phyloP scores from a whole-genome alignment of 2,329 filamentous ascomycete genomes.

The Hypoxylon sp. region DNA sequence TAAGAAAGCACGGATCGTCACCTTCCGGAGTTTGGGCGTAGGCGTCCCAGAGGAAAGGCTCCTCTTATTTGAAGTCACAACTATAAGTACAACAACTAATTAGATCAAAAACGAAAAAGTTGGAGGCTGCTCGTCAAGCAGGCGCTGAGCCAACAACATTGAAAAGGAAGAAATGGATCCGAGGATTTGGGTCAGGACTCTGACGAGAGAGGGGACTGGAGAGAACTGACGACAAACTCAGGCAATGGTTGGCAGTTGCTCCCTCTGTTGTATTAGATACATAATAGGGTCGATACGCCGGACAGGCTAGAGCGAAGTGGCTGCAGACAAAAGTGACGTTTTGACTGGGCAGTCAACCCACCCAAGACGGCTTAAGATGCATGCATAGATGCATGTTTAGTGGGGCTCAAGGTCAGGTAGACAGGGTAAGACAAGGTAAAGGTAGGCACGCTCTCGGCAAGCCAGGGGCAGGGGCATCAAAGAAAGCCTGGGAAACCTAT shows the following conservation, averaged over 20 bases:
- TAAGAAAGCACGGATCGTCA: constrained; percentile 38
- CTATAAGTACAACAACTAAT: constrained; percentile 20
- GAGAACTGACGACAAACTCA: constrained; percentile 40
- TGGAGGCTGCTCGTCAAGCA: constrained; percentile 28
- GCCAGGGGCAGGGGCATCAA: constrained; percentile 41
- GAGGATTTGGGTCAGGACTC: constrained; percentile 36
- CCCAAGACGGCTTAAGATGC: constrained; percentile 43
- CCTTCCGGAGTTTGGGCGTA: constrained; percentile 34
- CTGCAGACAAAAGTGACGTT: constrained; percentile 52
- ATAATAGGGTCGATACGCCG: constrained; percentile 39
- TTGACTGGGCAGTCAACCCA: constrained; percentile 42
- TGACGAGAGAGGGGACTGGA: constrained; percentile 31
- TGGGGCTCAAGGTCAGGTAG: constrained; percentile 31
- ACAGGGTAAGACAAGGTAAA: constrained; percentile 28
- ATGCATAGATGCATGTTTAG: constrained; percentile 44
- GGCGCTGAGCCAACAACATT: constrained; percentile 38
- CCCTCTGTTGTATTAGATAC: constrained; percentile 30
- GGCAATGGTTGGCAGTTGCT: constrained; percentile 33
- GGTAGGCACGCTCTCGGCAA: constrained; percentile 23
- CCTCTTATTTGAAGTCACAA: constrained; percentile 29
- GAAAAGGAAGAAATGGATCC: constrained; percentile 35
- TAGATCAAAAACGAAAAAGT: constrained; percentile 23
- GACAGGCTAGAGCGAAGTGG: constrained; percentile 45
- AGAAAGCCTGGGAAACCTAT: constrained; percentile 35
- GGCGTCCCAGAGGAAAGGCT: constrained; percentile 32